Conservation (phyloP, 1,284 basidiomycete genomes). For the Cryptococcus wingfieldii region DNA sequence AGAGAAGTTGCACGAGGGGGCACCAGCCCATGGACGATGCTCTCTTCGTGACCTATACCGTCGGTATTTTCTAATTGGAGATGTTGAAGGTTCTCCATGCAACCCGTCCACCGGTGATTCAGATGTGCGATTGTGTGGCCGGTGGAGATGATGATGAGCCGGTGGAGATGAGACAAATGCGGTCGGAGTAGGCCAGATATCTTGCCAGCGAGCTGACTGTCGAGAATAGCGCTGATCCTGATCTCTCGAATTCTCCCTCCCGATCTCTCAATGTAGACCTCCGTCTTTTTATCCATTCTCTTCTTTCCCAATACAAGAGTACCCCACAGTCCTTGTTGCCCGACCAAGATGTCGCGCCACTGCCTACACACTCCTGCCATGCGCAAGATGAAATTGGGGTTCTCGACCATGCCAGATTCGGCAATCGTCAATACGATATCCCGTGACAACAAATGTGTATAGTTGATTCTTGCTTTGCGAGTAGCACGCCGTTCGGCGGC, state of each 20-base stretch:
- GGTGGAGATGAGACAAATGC: slow-evolving; percentile 1
- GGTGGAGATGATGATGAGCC: slow-evolving; percentile 1
- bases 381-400: slow-evolving; percentile 20
- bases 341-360: slow-evolving; percentile 26
- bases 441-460: slow-evolving; percentile 21
- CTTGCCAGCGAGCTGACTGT: slow-evolving; percentile 1
- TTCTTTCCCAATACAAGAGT: slow-evolving; percentile 20
- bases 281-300: slow-evolving; percentile 15
- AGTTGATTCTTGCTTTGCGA: slow-evolving; percentile 21
- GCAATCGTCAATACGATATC: slow-evolving; percentile 34
- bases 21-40: too few relatives aligned
- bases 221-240: slow-evolving; percentile 9
- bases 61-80: too few relatives aligned
- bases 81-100: too few relatives aligned
- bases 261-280: slow-evolving; percentile 19
- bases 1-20: too few relatives aligned
- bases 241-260: slow-evolving; percentile 15
- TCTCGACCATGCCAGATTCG: slow-evolving; percentile 15
- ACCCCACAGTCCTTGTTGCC: slow-evolving; percentile 22
- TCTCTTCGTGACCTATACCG: too few relatives aligned
- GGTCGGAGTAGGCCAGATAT: slow-evolving; percentile 6
- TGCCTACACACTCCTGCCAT: slow-evolving; percentile 29
- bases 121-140: too few relatives aligned
- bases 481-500: background rate
- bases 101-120: too few relatives aligned